A percentile compares a stretch with the other conserved stretches of the same genome.
These are phyloP conservation scores for Rhizophagus clarus DNA, from an alignment of 192 early-diverging fungal genomes.

Conservation along the genomic window DNA sequence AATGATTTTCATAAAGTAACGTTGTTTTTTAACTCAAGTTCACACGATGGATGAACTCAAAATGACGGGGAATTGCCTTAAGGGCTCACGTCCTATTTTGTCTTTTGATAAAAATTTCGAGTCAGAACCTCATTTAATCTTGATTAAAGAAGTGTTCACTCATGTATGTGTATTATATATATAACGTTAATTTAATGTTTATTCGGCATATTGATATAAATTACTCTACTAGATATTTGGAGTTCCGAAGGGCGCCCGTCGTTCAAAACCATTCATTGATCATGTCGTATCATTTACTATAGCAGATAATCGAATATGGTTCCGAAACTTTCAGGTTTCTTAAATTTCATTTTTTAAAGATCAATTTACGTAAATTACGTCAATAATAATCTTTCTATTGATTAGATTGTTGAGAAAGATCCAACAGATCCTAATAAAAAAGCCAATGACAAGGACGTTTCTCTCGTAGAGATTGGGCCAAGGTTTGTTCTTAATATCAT, in stretches of 20 bases:
- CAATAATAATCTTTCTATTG: background rate
- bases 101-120: constrained; percentile 97
- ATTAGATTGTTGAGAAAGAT: constrained; percentile 73
- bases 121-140: constrained; percentile 74
- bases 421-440: constrained; percentile 15
- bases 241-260: constrained; percentile 82
- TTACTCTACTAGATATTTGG: constrained; percentile 71
- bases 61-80: constrained; percentile 98
- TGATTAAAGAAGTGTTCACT: constrained; percentile 94
- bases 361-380: background rate
- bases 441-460: constrained; percentile 60
- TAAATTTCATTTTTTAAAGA: background rate
- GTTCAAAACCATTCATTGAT: constrained; percentile 96
- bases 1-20: background rate
- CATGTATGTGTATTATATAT: constrained; percentile 37
- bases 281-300: constrained; percentile 90
- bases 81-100: constrained; percentile 92
- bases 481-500: constrained; percentile 93
- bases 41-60: constrained; percentile 99
- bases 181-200: background rate
- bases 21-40: constrained; percentile 49
- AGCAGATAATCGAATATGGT: constrained; percentile 89
- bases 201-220: background rate
- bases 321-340: constrained; percentile 91
- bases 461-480: constrained; percentile 94